phyloP scores from a whole-genome alignment of 2,329 filamentous ascomycete species.

The Gaeumannomyces sp. region DNA sequence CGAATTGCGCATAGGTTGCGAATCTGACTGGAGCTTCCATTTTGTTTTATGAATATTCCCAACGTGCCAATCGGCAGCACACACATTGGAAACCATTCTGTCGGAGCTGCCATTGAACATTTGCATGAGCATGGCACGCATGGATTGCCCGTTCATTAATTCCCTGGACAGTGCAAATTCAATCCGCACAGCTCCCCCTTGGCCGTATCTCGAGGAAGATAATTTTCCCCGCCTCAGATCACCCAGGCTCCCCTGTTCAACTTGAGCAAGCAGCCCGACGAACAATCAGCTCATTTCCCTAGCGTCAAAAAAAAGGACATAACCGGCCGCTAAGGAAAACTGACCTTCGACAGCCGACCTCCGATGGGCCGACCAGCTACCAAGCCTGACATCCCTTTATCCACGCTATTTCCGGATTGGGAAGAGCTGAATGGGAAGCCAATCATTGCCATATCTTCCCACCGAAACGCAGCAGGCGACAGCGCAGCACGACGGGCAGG shows the following conservation, averaged over 20 bases:
- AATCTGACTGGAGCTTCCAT: too few relatives aligned
- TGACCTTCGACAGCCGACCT: too few relatives aligned
- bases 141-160: not conserved
- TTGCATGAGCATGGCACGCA: not conserved
- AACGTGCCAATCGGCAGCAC: not conserved
- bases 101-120: not conserved
- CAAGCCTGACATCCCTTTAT: not conserved
- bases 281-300: not conserved
- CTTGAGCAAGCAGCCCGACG: too few relatives aligned
- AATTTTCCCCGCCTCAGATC: not conserved
- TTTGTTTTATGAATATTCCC: too few relatives aligned
- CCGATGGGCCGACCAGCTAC: not conserved
- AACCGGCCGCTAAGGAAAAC: too few relatives aligned
- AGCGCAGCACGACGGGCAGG: too few relatives aligned
- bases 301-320: too few relatives aligned
- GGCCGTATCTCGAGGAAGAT: not conserved
- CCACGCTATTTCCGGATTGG: not conserved
- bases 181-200: too few relatives aligned
- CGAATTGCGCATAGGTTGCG: too few relatives aligned
- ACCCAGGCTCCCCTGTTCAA: not conserved
- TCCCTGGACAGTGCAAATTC: not conserved
- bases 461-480: not conserved
- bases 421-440: not conserved
- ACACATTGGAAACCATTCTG: not conserved
- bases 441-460: not conserved